Evolutionary conservation across 2,329 filamentous ascomycete genomes (phyloP), one percentile per base, ranked within the genome.

Genomic region (Pseudopyricularia cyperi): DNA sequence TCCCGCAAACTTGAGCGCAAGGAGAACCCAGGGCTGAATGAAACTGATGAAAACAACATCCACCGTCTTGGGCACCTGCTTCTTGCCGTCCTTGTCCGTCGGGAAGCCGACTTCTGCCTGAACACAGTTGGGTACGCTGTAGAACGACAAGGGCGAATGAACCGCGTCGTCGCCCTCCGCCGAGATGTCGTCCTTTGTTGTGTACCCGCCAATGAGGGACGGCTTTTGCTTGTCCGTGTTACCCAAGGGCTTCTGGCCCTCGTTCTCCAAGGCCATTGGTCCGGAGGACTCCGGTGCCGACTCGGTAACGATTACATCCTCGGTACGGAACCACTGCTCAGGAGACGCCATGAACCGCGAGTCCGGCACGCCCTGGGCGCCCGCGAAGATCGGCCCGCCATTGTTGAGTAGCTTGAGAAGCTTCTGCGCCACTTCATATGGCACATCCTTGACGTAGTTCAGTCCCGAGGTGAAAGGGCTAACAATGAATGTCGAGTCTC

Each of bases 41-140:
- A 96, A 98, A 63, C 95, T 89, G 53, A 95, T 79, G 63, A 94
- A 98, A 14, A 96, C 82, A 7, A 98, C 65, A 64, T 97, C 91
- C 1, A 98, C 89, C 1, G 68, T 83, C 51, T 85, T 79, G 0
- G 88, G 87, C 15, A 78, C 71, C 34, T 50, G 35, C 48, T 28
- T 17, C 15, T 39, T 42, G 6, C 63, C 68, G 7, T 63, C 57
- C 19, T 63, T 57, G 19, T 63, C 57, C 15, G 33, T 17, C 0
- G 82, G 75, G 59, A 94, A 86, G 1, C 67, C 72, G 58, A 85
- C 76, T 53, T 79, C 68, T 1, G 84, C 72, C 64, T 91, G 85
- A 53, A 98, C 79, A 64, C 83, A 88, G 65, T 96, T 96, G 7
- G 93, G 91, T 5, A 91, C 79, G 2, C 70, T 65, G 66, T 90